phyloP scores from a whole-genome alignment of 2,329 filamentous ascomycete species.

The Sclerotinia sclerotiorum region DNA sequence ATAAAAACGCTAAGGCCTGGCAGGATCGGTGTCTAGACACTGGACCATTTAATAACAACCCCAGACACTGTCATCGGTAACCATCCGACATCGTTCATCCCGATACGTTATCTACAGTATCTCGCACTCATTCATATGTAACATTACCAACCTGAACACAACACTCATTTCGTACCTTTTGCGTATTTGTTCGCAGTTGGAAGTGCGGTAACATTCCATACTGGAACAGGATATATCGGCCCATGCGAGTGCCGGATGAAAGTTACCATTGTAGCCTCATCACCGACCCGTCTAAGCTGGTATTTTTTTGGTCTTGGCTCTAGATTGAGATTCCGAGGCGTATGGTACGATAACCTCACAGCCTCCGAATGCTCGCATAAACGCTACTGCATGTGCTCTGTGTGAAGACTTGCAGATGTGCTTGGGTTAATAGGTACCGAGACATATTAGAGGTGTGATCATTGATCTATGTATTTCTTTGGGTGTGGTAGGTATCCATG shows the following conservation, averaged over 20 bases:
- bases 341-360: not conserved
- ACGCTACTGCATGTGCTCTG: constrained; percentile 11
- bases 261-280: constrained; percentile 9
- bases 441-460: not conserved
- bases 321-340: not conserved
- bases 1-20: not conserved
- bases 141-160: not conserved
- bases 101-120: not conserved
- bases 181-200: not conserved
- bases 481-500: not conserved
- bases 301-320: not conserved
- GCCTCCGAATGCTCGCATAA: constrained; percentile 2
- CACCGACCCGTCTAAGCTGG: constrained; percentile 11
- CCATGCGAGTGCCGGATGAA: constrained; percentile 4
- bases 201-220: not conserved
- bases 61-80: not conserved
- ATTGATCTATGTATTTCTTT: not conserved
- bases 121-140: not conserved
- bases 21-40: not conserved
- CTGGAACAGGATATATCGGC: not conserved
- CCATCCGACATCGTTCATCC: not conserved
- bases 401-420: not conserved
- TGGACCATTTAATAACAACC: not conserved
- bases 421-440: not conserved
- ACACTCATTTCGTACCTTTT: not conserved